Base-by-base conservation (phyloP, 2,329 filamentous ascomycete genomes). In the Ceratocystis papillata region DNA sequence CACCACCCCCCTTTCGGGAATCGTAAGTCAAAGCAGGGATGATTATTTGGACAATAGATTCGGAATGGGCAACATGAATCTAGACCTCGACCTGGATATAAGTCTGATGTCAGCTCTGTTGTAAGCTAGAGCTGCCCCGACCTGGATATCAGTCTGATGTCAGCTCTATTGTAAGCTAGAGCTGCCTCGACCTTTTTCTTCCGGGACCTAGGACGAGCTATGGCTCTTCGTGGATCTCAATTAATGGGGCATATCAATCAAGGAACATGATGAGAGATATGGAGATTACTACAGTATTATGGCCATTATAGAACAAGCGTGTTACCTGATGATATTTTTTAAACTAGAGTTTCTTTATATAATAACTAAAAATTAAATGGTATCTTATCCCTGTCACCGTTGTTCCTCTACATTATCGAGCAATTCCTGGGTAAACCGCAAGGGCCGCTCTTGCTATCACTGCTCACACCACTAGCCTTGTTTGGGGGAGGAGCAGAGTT, bases 381-480 rank as follows among this genome's bases (percentile, higher is more conserved):
- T 67, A 61, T 65, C 60, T 55, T 55, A 37, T 61, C 10, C 22
- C 25, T 41, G n/a, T 63, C 20, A n/a, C 37, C n/a, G 15, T 20
- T 55, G 33, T 33, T 22, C 22, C 63, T 53, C 65, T 65, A 67
- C 66, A 67, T 67, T 25, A 67, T 65, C 50, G 63, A 63, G 30
- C 66, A 67, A 50, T 67, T 65, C 60, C 61, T 67, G 7, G 90
- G 89, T 71, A 94, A 77, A 25, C 90, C 89, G 73, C 90, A 95
- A 59, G 87, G 88, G 0, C 89, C 87, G 72, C 87, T 83, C 66
- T 81, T 81, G 65, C 80, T 77, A 67, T 81, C 76, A 69, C 81
- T 74, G 63, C 77, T 74, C 67, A 76, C 72, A 70, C 75, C 72
- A 65, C 73, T 69, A 69, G 74, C 20, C 30, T 53, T 46, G 20